phyloP scores from a whole-genome alignment of 1,284 basidiomycete genomes.

The Trichosporon ovoides region DNA sequence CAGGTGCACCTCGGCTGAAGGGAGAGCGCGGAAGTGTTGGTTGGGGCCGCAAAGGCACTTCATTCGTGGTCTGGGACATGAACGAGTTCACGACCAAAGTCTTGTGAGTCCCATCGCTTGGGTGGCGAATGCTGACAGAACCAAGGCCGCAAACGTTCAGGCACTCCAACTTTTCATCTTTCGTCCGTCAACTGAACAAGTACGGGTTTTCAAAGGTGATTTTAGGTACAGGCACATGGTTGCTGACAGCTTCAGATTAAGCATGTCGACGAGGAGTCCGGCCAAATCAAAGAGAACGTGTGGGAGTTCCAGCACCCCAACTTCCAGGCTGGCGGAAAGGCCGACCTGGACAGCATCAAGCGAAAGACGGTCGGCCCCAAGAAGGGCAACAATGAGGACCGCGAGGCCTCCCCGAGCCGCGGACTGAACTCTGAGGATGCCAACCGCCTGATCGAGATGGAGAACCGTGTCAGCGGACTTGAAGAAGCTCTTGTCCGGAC shows the following conservation, averaged over 20 bases:
- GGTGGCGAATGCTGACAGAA: neutral
- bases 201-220: slow-evolving; percentile 93
- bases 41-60: slow-evolving; percentile 81
- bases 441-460: slow-evolving; percentile 34
- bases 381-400: slow-evolving; percentile 22
- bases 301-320: slow-evolving; percentile 97
- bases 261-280: slow-evolving; percentile 40
- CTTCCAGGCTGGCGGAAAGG: slow-evolving; percentile 78
- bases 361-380: slow-evolving; percentile 67
- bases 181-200: slow-evolving; percentile 93
- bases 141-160: slow-evolving; percentile 82
- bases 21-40: slow-evolving; percentile 53
- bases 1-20: slow-evolving; percentile 26
- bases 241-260: slow-evolving; percentile 34
- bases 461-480: slow-evolving; percentile 30
- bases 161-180: slow-evolving; percentile 92
- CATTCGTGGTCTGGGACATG: slow-evolving; percentile 97
- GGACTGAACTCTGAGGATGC: slow-evolving; percentile 31
- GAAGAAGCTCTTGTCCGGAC: slow-evolving; percentile 37
- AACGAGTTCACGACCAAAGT: slow-evolving; percentile 94
- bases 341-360: slow-evolving; percentile 87
- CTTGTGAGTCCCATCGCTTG: slow-evolving; percentile 49
- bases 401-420: slow-evolving; percentile 37
- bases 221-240: too few relatives aligned
- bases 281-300: slow-evolving; percentile 47